Base-by-base conservation (phyloP, 1,284 basidiomycete species). In the Apiotrichum porosum region DNA sequence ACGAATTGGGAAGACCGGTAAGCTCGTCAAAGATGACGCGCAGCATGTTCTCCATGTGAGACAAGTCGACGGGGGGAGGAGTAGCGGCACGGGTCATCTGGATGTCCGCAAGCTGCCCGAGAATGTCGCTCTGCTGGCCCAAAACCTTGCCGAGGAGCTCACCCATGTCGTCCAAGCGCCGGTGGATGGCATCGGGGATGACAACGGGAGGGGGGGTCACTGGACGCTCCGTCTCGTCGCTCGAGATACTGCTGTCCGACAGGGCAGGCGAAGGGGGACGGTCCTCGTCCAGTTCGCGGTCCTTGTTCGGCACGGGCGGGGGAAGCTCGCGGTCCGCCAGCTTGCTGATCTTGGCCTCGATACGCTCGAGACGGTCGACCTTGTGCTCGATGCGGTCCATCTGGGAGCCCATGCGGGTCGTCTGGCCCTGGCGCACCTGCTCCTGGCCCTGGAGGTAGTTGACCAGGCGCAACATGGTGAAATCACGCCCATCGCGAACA, bases 301-400 rank as follows among this genome's bases (percentile, higher is more conserved):
- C 57, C 44, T 71, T 68, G 2, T 62, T 48, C 4, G 68, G 68
- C 9, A 68, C 44, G 2, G 64, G 68, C 10, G 70, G 70, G 1
- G 69, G 68, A 12, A 41, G 8, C 26, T 28, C 8, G 26, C 26
- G 39, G 19, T 18, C 21, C 13, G 26, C 24, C 13, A 28, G 17
- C 42, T 48, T 44, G 15, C 41, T 34, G 12, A 52, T 26, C 30
- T 44, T 44, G 15, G 32, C 41, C 32, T 42, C 41, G n/a, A 42
- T 42, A 13, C 41, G 41, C 23, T 42, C 35, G 4, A 42, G 38
- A 3, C 35, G 42, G 34, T 51, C 61, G 17, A 71, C 57, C 36
- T 62, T 64, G 35, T 50, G 44, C 45, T 74, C 71, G 42, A 74
- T 72, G 1, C 72, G 63, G 41, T 72, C 66, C 1, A 74, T 62